These are phyloP conservation scores for Umbelopsis sp. DNA, from an alignment of 192 early-diverging fungal genomes.

Conservation along the genomic window DNA sequence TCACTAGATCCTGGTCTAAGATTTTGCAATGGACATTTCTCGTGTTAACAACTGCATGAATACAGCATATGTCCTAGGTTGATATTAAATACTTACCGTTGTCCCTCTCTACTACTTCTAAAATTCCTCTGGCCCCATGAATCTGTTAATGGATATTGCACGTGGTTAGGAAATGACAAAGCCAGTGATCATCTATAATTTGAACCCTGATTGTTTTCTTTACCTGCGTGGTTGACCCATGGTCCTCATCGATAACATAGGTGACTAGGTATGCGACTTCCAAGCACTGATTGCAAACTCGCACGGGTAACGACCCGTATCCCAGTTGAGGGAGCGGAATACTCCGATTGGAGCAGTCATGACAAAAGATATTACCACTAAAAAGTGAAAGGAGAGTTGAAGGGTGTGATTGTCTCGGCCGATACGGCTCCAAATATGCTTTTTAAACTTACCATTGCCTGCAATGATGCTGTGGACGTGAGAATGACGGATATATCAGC, in stretches of 20 bases:
- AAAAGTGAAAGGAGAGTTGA: not conserved
- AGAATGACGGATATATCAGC: constrained; percentile 7
- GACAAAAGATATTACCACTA: constrained; percentile 62
- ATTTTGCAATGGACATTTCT: not conserved
- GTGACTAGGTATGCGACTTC: constrained; percentile 60
- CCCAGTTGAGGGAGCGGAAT: constrained; percentile 59
- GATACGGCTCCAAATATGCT: not conserved
- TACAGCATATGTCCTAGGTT: not conserved
- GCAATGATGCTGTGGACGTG: constrained; percentile 57
- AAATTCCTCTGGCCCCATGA: constrained; percentile 54
- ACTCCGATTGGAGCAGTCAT: constrained; percentile 54
- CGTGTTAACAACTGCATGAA: not conserved
- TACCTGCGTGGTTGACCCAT: constrained; percentile 57
- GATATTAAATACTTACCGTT: constrained; percentile 42
- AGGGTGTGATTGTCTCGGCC: not conserved
- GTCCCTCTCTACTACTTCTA: constrained; percentile 53
- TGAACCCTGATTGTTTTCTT: not conserved
- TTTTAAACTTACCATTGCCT: constrained; percentile 52
- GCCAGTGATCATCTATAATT: constrained; percentile 31
- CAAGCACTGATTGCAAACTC: constrained; percentile 59
- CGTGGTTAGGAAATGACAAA: constrained; percentile 14
- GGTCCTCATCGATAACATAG: constrained; percentile 56
- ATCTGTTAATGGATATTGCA: constrained; percentile 29
- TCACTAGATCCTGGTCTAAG: constrained; percentile 48
- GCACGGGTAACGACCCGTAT: constrained; percentile 50